Conservation (phyloP, 169 alveolate species). For the Theileria parva region DNA sequence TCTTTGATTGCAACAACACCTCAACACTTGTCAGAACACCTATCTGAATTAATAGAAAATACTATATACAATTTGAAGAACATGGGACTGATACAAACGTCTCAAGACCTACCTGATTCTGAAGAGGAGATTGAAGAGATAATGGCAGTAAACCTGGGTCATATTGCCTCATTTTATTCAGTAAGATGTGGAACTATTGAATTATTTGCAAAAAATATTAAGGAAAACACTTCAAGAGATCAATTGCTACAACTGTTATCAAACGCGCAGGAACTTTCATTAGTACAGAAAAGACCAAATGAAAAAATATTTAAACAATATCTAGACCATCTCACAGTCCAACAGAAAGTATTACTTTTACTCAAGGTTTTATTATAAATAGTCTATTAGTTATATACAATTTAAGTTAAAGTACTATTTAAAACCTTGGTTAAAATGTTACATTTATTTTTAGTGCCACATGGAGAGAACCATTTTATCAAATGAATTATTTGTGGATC, state of each 20-base stretch:
- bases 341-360: constrained; percentile 45
- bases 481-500: constrained; percentile 81
- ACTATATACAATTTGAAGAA: constrained; percentile 72
- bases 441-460: constrained; percentile 85
- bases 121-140: constrained; percentile 72
- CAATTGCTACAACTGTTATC: constrained; percentile 31
- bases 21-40: constrained; percentile 91
- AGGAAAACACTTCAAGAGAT: constrained; percentile 29
- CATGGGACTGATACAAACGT: constrained; percentile 70
- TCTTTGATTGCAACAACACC: constrained; percentile 92
- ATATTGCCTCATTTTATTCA: constrained; percentile 79
- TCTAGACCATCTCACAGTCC: constrained; percentile 59
- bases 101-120: constrained; percentile 73
- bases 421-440: not conserved
- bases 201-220: constrained; percentile 60
- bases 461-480: constrained; percentile 87
- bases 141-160: constrained; percentile 78
- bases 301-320: constrained; percentile 65
- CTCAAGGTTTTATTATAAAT: constrained; percentile 63
- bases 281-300: constrained; percentile 38
- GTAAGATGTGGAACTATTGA: constrained; percentile 75
- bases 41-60: constrained; percentile 93
- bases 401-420: not conserved
- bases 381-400: not conserved
- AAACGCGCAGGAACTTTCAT: constrained; percentile 72